phyloP scores from a whole-genome alignment of 805 yeast species.

The Torulaspora indica region DNA sequence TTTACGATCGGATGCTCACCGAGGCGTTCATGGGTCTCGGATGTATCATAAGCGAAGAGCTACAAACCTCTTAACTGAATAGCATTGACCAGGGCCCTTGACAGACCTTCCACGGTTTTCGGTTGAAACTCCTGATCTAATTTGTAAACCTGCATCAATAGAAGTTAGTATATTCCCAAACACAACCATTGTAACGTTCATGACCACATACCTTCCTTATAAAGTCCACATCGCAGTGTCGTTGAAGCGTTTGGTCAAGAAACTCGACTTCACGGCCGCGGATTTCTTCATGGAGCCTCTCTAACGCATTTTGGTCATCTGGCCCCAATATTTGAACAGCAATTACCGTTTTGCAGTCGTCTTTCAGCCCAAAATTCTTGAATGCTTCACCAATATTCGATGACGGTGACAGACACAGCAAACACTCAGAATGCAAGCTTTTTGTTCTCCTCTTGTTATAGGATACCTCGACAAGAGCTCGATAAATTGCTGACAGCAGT shows the following conservation, averaged over 20 bases:
- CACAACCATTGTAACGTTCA: not conserved
- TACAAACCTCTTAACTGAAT: constrained; percentile 47
- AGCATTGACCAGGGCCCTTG: constrained; percentile 44
- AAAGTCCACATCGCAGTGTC: constrained; percentile 35
- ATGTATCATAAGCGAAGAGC: constrained; percentile 66
- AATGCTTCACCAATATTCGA: constrained; percentile 66
- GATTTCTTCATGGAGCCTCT: constrained; percentile 16
- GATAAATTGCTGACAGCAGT: constrained; percentile 53
- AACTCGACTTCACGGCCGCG: constrained; percentile 37
- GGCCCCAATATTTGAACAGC: constrained; percentile 46
- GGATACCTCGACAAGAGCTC: constrained; percentile 50
- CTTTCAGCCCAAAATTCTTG: constrained; percentile 63
- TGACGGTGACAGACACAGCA: constrained; percentile 63
- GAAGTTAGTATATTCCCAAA: constrained; percentile 9
- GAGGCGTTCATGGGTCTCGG: constrained; percentile 90
- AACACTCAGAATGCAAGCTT: constrained; percentile 65
- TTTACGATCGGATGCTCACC: constrained; percentile 70
- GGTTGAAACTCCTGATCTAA: constrained; percentile 23
- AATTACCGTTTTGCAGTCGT: constrained; percentile 42
- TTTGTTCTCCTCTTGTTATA: constrained; percentile 53
- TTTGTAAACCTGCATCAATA: constrained; percentile 27
- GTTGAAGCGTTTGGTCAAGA: constrained; percentile 32
- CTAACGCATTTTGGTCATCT: not conserved
- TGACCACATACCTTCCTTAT: constrained; percentile 33
- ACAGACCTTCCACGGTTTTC: constrained; percentile 28